A percentile compares a stretch with the other conserved stretches of the same genome.
phyloP scores from a whole-genome alignment of 139 green algal species.

The Mesostigma viride region DNA sequence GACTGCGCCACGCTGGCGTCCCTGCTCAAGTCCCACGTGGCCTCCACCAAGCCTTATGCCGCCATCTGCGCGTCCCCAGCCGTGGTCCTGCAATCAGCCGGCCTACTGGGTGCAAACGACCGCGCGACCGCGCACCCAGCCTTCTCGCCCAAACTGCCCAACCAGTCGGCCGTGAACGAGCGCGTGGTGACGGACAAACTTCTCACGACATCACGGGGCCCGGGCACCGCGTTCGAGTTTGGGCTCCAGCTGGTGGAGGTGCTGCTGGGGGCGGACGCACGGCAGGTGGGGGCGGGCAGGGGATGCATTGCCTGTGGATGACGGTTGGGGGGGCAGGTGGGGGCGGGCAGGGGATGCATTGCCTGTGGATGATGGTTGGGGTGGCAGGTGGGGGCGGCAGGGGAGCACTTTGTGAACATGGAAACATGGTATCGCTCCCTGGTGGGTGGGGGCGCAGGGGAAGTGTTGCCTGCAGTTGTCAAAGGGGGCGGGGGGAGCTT shows the following conservation, averaged over 20 bases:
- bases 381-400: not conserved
- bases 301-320: constrained; percentile 54
- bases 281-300: constrained; percentile 66
- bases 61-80: constrained; percentile 87
- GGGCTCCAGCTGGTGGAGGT: constrained; percentile 73
- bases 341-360: not conserved
- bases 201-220: constrained; percentile 70
- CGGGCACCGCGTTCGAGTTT: constrained; percentile 91
- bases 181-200: constrained; percentile 79
- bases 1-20: constrained; percentile 43
- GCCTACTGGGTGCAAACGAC: constrained; percentile 43
- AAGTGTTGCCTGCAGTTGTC: too few species aligned
- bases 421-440: not conserved
- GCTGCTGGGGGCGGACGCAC: constrained; percentile 75
- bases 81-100: constrained; percentile 65
- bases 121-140: constrained; percentile 74
- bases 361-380: not conserved
- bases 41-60: constrained; percentile 36
- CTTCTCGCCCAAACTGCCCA: constrained; percentile 46
- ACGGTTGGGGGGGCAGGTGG: not conserved
- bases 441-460: not conserved
- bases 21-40: constrained; percentile 49
- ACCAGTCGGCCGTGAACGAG: constrained; percentile 41
- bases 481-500: too few species aligned
- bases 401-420: not conserved